Base-by-base conservation (phyloP, 345 rosid species). In the Bruguiera gymnorhiza region DNA sequence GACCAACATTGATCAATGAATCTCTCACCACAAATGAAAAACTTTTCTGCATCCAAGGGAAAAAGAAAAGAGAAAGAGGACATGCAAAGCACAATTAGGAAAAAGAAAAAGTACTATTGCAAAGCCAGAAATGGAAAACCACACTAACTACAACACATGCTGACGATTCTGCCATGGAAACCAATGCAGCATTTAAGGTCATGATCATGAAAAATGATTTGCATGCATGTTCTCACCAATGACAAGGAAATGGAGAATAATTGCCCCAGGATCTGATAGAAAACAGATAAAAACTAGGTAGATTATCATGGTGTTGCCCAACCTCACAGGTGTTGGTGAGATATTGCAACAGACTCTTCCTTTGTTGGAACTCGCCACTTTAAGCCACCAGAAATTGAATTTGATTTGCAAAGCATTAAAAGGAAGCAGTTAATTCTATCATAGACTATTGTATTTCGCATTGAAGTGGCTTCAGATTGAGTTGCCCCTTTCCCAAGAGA, bases 1-100 rank as follows among this genome's bases (percentile, higher is more conserved):
- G 99, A 69, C 99, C 99, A 78, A 92, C 82, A 80, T 95, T 95
- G 65, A 82, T 78, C 73, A 95, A 84, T 23, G 98, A 92, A 84
- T 95, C 99, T 75, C 99, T 85, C 82, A 95, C 97, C 65, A 91
- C 83, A 78, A 92, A 95, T 72, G 96, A 88, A 82, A 95, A 95
- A 51, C 87, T 78, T 73, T 92, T 95, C 98, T 95, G 97, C 87
- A 85, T 50, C 36, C 69, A 62, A 63, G 57, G 64, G 62, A 78
- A 70, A 67, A 65, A 67, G 51, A 70, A 30, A 70, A 48, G 21
- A 55, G 55, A 76, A 69, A 65, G 15, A 67, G 66, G 60, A 70
- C 34, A 31, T 23, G 27, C 51, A 61, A 76, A 30, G 53, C 62
- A 70, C 39, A 11, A 73, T 68, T 36, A 43, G 67, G 24, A 31